Base-by-base conservation (phyloP, 306 rosid genomes). In the Dryas octopetala region DNA sequence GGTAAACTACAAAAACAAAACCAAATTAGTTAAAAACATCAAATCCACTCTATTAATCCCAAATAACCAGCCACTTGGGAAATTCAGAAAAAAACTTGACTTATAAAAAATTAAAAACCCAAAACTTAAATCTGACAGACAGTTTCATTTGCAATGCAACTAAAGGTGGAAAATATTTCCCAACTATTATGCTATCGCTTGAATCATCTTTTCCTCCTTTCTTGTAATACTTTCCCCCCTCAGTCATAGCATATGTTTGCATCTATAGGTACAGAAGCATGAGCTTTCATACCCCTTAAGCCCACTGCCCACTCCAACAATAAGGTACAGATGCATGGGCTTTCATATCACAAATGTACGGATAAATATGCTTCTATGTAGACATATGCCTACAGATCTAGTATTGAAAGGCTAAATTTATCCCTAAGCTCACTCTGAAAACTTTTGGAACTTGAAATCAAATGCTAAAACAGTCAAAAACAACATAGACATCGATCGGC, bases 261-360 rank as follows among this genome's bases (percentile, higher is more conserved):
- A 52, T 38, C 74, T n/a, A 61, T 38, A 70, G 17, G 74, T 13
- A 45, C 66, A 71, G 14, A 57, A 6, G 75, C 13, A 71, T 13
- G 54, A 57, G 66, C 66, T 44, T 13, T 7, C 44, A 58, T 71
- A 44, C 66, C 54, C 65, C 65, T 44, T 55, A 10, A n/a, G 64
- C 55, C 71, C 40, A 46, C 71, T 45, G 55, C 52, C 74, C 63
- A 54, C 64, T 53, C 74, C 40, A 41, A 1, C 45, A 55, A 71
- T 14, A 44, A 45, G 23, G 44, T 23, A 55, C 75, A 55, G 26
- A 19, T 43, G 64, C 52, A 57, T 71, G 53, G 47, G 66, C 45
- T 44, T 55, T 55, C 9, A 45, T 54, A 14, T 49, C 41, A 59
- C 40, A 12, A 6, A 44, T 7, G 54, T 7, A 44, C 65, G 57